Evolutionary conservation across 2,329 filamentous ascomycete genomes (phyloP).

Genomic region (Colletotrichum graminicola): DNA sequence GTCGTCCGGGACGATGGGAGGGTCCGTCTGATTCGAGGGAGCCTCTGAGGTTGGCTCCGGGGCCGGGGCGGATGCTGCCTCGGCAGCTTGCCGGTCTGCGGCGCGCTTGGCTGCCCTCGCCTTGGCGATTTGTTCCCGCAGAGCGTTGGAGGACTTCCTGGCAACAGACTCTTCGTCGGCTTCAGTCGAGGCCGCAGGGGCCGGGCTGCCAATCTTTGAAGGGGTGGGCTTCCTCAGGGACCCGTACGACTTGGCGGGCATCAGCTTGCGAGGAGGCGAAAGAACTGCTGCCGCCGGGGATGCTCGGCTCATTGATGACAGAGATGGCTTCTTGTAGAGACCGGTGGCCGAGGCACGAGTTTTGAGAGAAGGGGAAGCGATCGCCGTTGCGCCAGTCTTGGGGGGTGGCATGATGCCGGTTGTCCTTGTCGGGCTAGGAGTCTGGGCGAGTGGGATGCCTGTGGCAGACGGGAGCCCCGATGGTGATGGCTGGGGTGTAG

Average conservation of each 20-base stretch:
- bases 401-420: constrained; percentile 47
- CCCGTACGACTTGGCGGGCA: constrained; percentile 35
- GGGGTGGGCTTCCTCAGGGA: constrained; percentile 27
- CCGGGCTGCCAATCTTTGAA: constrained; percentile 16
- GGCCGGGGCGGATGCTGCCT: constrained; percentile 8
- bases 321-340: constrained; percentile 67
- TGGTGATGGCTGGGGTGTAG: constrained; percentile 43
- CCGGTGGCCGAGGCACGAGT: constrained; percentile 65
- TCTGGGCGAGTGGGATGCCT: constrained; percentile 50
- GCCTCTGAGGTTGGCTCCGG: background rate
- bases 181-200: constrained; percentile 44
- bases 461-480: constrained; percentile 48
- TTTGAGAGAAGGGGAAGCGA: constrained; percentile 60
- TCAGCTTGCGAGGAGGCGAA: constrained; percentile 28
- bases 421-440: constrained; percentile 56
- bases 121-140: constrained; percentile 92
- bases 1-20: constrained; percentile 61
- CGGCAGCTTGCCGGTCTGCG: constrained; percentile 52
- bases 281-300: background rate
- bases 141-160: constrained; percentile 79
- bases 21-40: background rate
- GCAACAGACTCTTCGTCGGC: constrained; percentile 45
- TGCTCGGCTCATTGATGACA: constrained; percentile 52
- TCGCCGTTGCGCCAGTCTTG: constrained; percentile 61
- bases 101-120: constrained; percentile 85